Percentiles rank a stretch among this genome's conserved stretches.
Conservation (phyloP, 2,329 filamentous ascomycete genomes). For the Colletotrichum sp. region DNA sequence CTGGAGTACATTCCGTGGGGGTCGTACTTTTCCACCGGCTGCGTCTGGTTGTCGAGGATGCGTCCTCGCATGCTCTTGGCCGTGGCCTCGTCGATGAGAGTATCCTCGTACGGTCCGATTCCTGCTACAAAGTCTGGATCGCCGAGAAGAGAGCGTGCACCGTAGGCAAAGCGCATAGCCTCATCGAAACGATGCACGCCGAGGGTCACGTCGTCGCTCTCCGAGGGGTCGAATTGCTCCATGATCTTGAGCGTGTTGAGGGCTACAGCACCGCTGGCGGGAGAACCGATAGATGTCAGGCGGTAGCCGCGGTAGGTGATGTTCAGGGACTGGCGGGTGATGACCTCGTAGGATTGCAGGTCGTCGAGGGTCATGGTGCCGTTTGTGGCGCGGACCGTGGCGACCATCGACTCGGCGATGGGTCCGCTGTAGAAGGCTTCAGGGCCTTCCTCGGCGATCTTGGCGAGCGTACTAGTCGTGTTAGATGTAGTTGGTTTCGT, state of each 20-base stretch:
- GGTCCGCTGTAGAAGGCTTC: slow-evolving; percentile 77
- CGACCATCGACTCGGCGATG: slow-evolving; percentile 78
- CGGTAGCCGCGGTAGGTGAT: slow-evolving; percentile 74
- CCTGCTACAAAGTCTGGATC: slow-evolving; percentile 78
- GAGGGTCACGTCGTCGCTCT: slow-evolving; percentile 61
- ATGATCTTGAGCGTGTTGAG: slow-evolving; percentile 82
- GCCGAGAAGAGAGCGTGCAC: slow-evolving; percentile 76
- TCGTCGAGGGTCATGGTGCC: slow-evolving; percentile 89
- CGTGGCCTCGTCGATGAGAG: slow-evolving; percentile 68
- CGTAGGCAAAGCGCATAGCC: slow-evolving; percentile 89
- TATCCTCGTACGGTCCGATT: slow-evolving; percentile 66
- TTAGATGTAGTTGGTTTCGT: neutral
- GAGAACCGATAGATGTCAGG: slow-evolving; percentile 73
- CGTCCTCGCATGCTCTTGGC: slow-evolving; percentile 64
- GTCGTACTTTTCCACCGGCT: slow-evolving; percentile 77
- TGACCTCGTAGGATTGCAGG: slow-evolving; percentile 73
- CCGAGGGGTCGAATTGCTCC: slow-evolving; percentile 72
- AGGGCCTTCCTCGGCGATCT: slow-evolving; percentile 74
- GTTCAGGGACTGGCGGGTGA: slow-evolving; percentile 66
- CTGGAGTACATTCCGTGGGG: slow-evolving; percentile 69
- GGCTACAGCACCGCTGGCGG: slow-evolving; percentile 78
- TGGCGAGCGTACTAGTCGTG: slow-evolving; percentile 67
- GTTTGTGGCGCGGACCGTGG: slow-evolving; percentile 69
- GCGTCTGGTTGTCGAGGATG: slow-evolving; percentile 76
- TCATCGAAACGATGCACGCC: slow-evolving; percentile 86